phyloP scores from a whole-genome alignment of 139 green algal species.

The Chlamydomonas schloesseri region DNA sequence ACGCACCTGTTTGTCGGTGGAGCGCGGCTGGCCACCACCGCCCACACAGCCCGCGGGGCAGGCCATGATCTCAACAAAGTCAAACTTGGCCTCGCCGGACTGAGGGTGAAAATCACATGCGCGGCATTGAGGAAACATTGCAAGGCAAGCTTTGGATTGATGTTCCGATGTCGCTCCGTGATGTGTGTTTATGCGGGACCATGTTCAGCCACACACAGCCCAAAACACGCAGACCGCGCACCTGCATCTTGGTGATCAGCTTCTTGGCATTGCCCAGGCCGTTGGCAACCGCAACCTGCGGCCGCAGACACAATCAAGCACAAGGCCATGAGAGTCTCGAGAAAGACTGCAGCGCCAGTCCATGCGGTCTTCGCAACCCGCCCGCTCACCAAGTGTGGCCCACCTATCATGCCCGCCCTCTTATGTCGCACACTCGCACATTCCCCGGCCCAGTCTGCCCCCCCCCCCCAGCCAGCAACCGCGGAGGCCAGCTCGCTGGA shows the following conservation, averaged over 20 bases:
- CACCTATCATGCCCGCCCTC: no score
- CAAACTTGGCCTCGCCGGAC: slow-evolving; percentile 52
- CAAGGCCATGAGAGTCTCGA: no score
- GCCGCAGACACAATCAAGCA: no score
- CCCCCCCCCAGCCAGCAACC: no score
- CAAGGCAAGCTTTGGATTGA: background rate
- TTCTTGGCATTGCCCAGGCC: slow-evolving; percentile 83
- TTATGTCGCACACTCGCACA: no score
- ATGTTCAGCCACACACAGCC: background rate
- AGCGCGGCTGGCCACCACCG: slow-evolving; percentile 77
- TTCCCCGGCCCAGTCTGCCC: no score
- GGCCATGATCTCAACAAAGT: slow-evolving; percentile 79
- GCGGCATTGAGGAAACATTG: background rate
- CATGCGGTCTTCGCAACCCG: no score
- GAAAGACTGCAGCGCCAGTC: no score
- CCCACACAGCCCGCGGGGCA: slow-evolving; percentile 76
- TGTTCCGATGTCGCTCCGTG: background rate
- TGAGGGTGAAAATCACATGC: background rate
- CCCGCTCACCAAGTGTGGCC: no score
- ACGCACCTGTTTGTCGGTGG: slow-evolving; percentile 55
- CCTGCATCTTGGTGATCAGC: slow-evolving; percentile 64
- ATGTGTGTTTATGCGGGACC: background rate
- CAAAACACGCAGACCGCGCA: background rate
- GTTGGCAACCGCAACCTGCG: slow-evolving; percentile 64
- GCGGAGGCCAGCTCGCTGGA: no score